Evolutionary conservation across 305 asterid species (phyloP).

Genomic region (Euphrasia arctica): DNA sequence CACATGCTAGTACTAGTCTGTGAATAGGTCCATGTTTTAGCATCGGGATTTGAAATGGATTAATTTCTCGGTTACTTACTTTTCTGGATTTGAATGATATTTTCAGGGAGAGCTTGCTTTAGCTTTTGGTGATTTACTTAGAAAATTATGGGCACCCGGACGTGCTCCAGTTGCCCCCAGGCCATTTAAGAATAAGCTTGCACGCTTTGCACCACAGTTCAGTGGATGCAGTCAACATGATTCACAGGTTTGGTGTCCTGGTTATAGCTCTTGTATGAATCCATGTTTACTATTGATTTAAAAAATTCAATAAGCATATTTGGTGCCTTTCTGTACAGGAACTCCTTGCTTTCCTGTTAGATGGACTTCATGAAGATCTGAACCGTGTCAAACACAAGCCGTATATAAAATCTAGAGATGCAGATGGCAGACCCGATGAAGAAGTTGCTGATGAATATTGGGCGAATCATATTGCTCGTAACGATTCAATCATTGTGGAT

Average conservation of each 20-base stretch:
- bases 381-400: slow-evolving; percentile 98
- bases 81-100: slow-evolving; percentile 27
- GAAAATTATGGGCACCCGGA: slow-evolving; percentile 98
- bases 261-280: slow-evolving; percentile 17
- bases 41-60: slow-evolving; percentile 18
- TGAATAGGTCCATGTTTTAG: slow-evolving; percentile 17
- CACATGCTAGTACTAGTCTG: slow-evolving; percentile 16
- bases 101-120: slow-evolving; percentile 97
- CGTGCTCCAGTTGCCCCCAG: slow-evolving; percentile 93
- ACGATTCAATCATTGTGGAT: slow-evolving; percentile 97
- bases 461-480: slow-evolving; percentile 99
- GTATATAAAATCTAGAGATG: slow-evolving; percentile 85
- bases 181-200: slow-evolving; percentile 86
- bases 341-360: slow-evolving; percentile 97
- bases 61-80: slow-evolving; percentile 18
- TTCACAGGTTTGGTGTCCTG: slow-evolving; percentile 66
- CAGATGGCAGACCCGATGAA: slow-evolving; percentile 97
- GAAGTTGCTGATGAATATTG: slow-evolving; percentile 98
- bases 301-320: slow-evolving; percentile 14
- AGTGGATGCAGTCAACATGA: slow-evolving; percentile 99
- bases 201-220: slow-evolving; percentile 98
- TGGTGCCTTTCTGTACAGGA: slow-evolving; percentile 53
- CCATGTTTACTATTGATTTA: slow-evolving; percentile 17
- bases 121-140: slow-evolving; percentile 96
- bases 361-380: slow-evolving; percentile 99